These are phyloP conservation scores for Alternaria postmessia DNA, from an alignment of 2,329 filamentous ascomycete species.

Conservation along the genomic window DNA sequence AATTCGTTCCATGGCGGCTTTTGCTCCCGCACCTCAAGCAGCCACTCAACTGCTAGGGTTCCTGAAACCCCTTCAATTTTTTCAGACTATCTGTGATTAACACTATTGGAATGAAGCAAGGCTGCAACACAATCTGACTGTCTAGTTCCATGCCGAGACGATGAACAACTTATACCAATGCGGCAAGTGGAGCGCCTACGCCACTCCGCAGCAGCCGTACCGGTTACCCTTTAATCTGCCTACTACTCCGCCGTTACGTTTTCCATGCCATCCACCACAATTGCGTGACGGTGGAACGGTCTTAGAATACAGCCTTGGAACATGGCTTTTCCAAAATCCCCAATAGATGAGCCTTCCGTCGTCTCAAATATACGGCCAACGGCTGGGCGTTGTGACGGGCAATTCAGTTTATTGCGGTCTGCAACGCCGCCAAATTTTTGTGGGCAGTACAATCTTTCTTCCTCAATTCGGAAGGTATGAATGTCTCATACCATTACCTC, in stretches of 20 bases:
- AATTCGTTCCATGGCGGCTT: not conserved
- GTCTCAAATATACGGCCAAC: not conserved
- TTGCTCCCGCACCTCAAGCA: not conserved
- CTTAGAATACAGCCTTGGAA: not conserved
- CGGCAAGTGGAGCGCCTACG: constrained; percentile 10
- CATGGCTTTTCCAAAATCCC: not conserved
- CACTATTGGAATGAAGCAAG: not conserved
- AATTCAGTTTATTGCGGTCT: not conserved
- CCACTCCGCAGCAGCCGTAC: not conserved
- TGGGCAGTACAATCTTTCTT: not conserved
- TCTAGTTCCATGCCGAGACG: not conserved
- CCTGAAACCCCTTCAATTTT: not conserved
- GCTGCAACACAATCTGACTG: not conserved
- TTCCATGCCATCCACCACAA: not conserved
- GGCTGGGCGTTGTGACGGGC: not conserved
- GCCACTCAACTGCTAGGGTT: not conserved
- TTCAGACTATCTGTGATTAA: not conserved
- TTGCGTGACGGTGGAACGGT: not conserved
- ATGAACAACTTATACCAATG: constrained; percentile 3
- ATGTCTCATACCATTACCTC: not conserved
- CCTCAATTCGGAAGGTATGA: not conserved
- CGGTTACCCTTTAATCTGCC: constrained; percentile 1
- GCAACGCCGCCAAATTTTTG: not conserved
- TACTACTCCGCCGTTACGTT: not conserved
- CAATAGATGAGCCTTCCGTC: not conserved